Conservation (phyloP, 78 protist species). For the Dictyostelium discoideum region dicty_2.7 NC_007089.4:5994001-5994500, state of each 20-base stretch:
- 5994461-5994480: constrained; percentile 74
- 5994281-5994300: constrained; percentile 77
- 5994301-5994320: constrained; percentile 62
- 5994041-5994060: constrained; percentile 37
- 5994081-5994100: constrained; percentile 41
- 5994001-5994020: constrained; percentile 49
- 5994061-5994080: constrained; percentile 37
- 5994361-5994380: constrained; percentile 48
- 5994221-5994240: constrained; percentile 66
- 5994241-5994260: constrained; percentile 37
- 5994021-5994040: constrained; percentile 33
- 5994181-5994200: constrained; percentile 75
- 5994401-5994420: constrained; percentile 40
- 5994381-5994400: constrained; percentile 71
- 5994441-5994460: constrained; percentile 51
- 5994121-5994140: constrained; percentile 32
- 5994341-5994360: constrained; percentile 21
- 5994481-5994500: constrained; percentile 28
- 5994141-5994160: constrained; percentile 38
- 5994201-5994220: constrained; percentile 77
- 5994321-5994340: constrained; percentile 58
- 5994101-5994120: constrained; percentile 29
- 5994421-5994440: constrained; percentile 23
- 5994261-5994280: constrained; percentile 81
- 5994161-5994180: constrained; percentile 75